These are phyloP conservation scores for Candolleomyces efflorescens DNA, from an alignment of 768 basidiomycete genomes.

Conservation along the genomic window DNA sequence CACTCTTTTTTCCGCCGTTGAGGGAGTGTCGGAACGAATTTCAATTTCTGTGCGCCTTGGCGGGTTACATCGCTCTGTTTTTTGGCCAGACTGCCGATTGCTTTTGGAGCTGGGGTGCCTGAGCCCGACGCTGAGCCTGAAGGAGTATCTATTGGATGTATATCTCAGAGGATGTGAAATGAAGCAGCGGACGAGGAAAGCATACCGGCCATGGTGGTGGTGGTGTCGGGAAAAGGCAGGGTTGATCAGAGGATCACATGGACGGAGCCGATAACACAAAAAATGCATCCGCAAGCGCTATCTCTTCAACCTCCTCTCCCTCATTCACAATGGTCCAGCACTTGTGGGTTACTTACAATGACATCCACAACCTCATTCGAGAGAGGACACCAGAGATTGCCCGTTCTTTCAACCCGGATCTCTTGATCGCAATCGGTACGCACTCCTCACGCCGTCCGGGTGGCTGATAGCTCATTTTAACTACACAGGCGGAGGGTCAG, in stretches of 20 bases:
- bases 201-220: slow-evolving; percentile 24
- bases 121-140: slow-evolving; percentile 23
- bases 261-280: slow-evolving; percentile 5
- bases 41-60: slow-evolving; percentile 71
- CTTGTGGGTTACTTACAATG: slow-evolving; percentile 79
- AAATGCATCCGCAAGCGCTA: neutral
- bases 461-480: slow-evolving; percentile 10
- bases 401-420: slow-evolving; percentile 76
- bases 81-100: slow-evolving; percentile 74
- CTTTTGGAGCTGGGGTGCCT: slow-evolving; percentile 41
- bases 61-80: slow-evolving; percentile 68
- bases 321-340: slow-evolving; percentile 46
- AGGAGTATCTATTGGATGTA: slow-evolving; percentile 23
- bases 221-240: slow-evolving; percentile 5
- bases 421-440: slow-evolving; percentile 79
- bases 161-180: slow-evolving; percentile 4
- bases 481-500: slow-evolving; percentile 74
- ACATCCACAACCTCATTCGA: slow-evolving; percentile 87
- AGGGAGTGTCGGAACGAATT: slow-evolving; percentile 76
- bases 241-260: slow-evolving; percentile 8
- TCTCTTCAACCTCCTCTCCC: slow-evolving; percentile 5
- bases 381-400: slow-evolving; percentile 63
- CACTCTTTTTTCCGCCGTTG: slow-evolving; percentile 78
- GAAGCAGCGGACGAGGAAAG: neutral
- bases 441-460: slow-evolving; percentile 3